A percentile compares a stretch with the other conserved stretches of the same genome.
These are phyloP conservation scores for Discostella pseudostelligera DNA, from an alignment of 108 stramenopile genomes.

Conservation along the genomic window DNA sequence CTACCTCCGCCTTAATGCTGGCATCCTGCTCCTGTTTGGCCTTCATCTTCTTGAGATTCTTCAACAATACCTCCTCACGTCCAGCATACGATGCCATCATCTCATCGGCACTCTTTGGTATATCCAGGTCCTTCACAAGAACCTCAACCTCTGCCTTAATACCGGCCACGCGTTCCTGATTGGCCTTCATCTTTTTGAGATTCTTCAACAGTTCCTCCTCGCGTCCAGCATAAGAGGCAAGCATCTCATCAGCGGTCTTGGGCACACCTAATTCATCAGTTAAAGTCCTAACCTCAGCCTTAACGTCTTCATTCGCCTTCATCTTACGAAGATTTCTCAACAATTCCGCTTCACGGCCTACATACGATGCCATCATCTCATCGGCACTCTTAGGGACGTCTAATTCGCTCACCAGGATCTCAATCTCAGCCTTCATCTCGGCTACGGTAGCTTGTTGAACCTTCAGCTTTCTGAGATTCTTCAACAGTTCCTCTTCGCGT, in stretches of 20 bases:
- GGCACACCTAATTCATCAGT: neutral
- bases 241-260: slow-evolving; percentile 13
- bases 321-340: neutral
- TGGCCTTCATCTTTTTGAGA: slow-evolving; percentile 22
- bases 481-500: slow-evolving; percentile 4
- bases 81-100: neutral
- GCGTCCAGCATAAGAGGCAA: slow-evolving; percentile 10
- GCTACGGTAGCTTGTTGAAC: neutral
- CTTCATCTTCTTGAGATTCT: slow-evolving; percentile 4
- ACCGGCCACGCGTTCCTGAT: slow-evolving; percentile 3
- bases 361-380: neutral
- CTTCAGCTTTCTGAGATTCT: neutral
- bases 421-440: neutral
- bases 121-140: neutral
- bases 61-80: neutral
- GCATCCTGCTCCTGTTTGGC: slow-evolving; percentile 3
- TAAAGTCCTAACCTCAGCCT: neutral
- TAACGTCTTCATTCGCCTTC: neutral
- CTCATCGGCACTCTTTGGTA: slow-evolving; percentile 10
- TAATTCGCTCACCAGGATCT: neutral
- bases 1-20: neutral
- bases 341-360: neutral
- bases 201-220: slow-evolving; percentile 19
- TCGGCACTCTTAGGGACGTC: neutral
- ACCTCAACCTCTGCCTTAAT: slow-evolving; percentile 5